Evolutionary conservation across 208 protist species (phyloP), one percentile per base, ranked within the genome.

Genomic region (Borovskyia barvae): DNA sequence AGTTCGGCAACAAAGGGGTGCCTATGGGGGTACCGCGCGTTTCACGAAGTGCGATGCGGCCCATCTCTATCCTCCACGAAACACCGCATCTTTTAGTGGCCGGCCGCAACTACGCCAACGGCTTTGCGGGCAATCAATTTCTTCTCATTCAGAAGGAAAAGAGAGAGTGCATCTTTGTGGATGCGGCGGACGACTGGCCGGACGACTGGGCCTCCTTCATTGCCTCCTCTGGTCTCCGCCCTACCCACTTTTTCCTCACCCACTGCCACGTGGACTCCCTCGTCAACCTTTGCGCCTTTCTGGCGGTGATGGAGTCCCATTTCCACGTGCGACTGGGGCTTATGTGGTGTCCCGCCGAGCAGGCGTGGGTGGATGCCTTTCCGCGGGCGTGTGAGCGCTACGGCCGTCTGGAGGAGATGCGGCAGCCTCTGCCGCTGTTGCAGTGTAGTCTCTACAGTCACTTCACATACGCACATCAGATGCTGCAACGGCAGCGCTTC

Each of bases 231-330:
- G 54, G 62, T 0, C 64, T 93, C 22, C 80, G 59, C 3, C 73
- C 82, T 12, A 90, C 80, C 9, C 75, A 90, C 65, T 72, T 92
- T 17, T 95, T 95, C 56, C 65, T 95, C 17, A 95, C 90, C 12
- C 90, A 95, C 71, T 93, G 85, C 63, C 90, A 95, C 64, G 60
- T 95, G 24, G 90, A 95, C 72, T 91, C 84, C 55, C 40, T 95
- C 45, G 76, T 95, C 53, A 91, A 87, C 55, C 70, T 95, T 17
- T 89, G 83, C 65, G 71, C 86, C 2, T 80, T 92, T 12, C 36
- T 93, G 9, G 52, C 55, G 41, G 82, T 95, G 9, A 75, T 83
- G 49, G 78, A 87, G 69, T 45, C 50, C 5, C 68, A 87, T 50
- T 57, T 73, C 19, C 42, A 64, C 20, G 37, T 62, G 28, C 68